Conservation (phyloP, 805 yeast species). For the Lachancea lanzarotensis region DNA sequence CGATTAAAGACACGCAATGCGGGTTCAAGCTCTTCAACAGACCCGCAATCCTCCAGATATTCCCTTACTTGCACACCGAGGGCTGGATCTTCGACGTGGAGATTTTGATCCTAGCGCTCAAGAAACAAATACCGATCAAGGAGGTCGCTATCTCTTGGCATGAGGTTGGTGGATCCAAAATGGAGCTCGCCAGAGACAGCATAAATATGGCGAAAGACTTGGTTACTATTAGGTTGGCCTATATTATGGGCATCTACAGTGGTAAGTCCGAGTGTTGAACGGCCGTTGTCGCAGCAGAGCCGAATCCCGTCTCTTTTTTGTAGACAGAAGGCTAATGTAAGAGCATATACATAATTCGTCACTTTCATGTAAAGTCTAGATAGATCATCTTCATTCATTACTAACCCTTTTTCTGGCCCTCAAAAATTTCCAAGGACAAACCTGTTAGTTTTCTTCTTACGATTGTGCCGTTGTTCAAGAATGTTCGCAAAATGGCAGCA, state of each 20-base stretch:
- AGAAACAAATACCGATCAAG: slow-evolving; percentile 56
- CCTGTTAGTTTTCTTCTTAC: slow-evolving; percentile 33
- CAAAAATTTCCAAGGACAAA: slow-evolving; percentile 31
- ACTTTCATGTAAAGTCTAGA: neutral
- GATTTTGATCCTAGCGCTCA: slow-evolving; percentile 69
- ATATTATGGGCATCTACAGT: slow-evolving; percentile 73
- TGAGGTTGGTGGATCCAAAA: slow-evolving; percentile 92
- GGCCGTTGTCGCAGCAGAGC: neutral
- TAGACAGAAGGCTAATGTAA: neutral
- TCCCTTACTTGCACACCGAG: slow-evolving; percentile 92
- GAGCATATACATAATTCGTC: neutral
- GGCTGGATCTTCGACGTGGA: slow-evolving; percentile 99
- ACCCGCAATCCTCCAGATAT: slow-evolving; percentile 54
- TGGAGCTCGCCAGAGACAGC: slow-evolving; percentile 85
- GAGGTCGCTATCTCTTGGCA: slow-evolving; percentile 95
- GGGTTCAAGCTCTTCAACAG: slow-evolving; percentile 90
- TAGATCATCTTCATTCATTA: neutral
- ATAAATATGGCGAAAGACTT: slow-evolving; percentile 91
- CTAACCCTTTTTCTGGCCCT: slow-evolving; percentile 32
- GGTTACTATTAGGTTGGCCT: slow-evolving; percentile 85
- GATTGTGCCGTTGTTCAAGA: slow-evolving; percentile 54
- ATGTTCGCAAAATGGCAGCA: slow-evolving; percentile 51
- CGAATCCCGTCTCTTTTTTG: no score
- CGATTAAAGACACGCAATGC: slow-evolving; percentile 91
- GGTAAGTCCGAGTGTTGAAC: slow-evolving; percentile 20